Base-by-base conservation (phyloP, 371 early-diverging fungal species). In the Chytridium lagenaria region DNA sequence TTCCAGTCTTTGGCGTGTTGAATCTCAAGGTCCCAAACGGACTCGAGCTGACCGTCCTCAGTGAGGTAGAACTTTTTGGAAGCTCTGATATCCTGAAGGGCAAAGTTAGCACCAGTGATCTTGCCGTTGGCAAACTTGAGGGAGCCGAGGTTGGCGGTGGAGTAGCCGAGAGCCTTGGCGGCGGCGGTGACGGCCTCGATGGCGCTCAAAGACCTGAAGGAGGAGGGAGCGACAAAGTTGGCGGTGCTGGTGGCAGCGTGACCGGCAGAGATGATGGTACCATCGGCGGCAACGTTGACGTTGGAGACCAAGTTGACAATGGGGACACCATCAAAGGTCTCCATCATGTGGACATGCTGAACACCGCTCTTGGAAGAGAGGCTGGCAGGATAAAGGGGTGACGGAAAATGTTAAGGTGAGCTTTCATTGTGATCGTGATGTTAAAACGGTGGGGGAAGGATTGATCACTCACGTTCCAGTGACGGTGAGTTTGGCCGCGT, bases 281-380 rank as follows among this genome's bases (percentile, higher is more conserved):
- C 61, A 34, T 28, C 37, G 19, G 31, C 37, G 61, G 12, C 61
- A 28, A 95, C 80, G 71, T 94, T 92, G 77, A 95, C 83, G 77
- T 94, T 94, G 72, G 91, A 89, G 70, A 90, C 89, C 44, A 89
- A 93, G 77, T 95, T 95, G 59, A 88, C 80, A 2, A 95, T 92
- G 73, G 91, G 90, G 0, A 92, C 76, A 3, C 92, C 93, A 73
- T 90, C 78, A 52, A 91, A 81, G 12, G 83, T 79, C 77, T 94
- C 94, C 68, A 88, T 85, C 28, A 93, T 72, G 73, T 94, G 91
- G 36, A 94, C 89, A 69, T 94, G 94, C 37, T 28, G 3, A 15
- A 61, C 23, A 61, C 61, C 61, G 61, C 12, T 61, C 12, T 31
- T 7, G 19, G 19, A 19, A 34, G 31, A n/a, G n/a, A n/a, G n/a